phyloP scores from a whole-genome alignment of 208 protist species.

The Wallacemonas collosoma region DNA sequence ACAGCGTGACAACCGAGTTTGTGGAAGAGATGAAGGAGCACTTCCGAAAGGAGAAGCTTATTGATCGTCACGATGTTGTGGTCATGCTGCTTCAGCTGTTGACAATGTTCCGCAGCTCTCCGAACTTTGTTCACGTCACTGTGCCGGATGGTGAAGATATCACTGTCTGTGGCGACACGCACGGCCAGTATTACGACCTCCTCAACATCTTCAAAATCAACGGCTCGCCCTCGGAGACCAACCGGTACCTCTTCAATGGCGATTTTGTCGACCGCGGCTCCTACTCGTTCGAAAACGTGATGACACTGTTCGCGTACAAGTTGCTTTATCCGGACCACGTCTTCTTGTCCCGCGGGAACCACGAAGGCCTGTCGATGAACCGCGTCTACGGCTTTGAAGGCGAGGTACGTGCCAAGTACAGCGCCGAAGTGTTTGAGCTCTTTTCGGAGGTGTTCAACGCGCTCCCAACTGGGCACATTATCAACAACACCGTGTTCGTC shows the following conservation, averaged over 20 bases:
- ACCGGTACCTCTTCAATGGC: constrained; percentile 97
- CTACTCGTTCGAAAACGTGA: constrained; percentile 96
- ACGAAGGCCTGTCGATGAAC: constrained; percentile 97
- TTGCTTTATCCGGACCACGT: constrained; percentile 95
- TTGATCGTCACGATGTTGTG: constrained; percentile 83
- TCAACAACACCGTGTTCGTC: constrained; percentile 94
- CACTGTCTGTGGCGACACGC: constrained; percentile 98
- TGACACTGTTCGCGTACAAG: constrained; percentile 97
- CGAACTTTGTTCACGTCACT: constrained; percentile 89
- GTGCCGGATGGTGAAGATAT: constrained; percentile 87
- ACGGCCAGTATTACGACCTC: constrained; percentile 98
- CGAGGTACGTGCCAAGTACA: constrained; percentile 97
- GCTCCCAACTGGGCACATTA: constrained; percentile 93
- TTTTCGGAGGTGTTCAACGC: constrained; percentile 97
- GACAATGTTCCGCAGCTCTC: constrained; percentile 75
- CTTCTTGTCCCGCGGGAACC: constrained; percentile 96
- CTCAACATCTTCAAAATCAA: constrained; percentile 97
- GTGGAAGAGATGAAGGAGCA: constrained; percentile 80
- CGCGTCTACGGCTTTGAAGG: constrained; percentile 98
- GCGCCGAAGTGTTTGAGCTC: constrained; percentile 89
- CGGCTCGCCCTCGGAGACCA: constrained; percentile 79
- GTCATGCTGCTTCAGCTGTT: constrained; percentile 85
- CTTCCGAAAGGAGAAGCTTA: constrained; percentile 82
- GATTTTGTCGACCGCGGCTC: constrained; percentile 97
- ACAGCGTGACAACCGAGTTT: constrained; percentile 76